A percentile compares a stretch with the other conserved stretches of the same genome.
These are phyloP conservation scores for Agaricus subrufescens DNA, from an alignment of 768 basidiomycete species.

Conservation along the genomic window DNA sequence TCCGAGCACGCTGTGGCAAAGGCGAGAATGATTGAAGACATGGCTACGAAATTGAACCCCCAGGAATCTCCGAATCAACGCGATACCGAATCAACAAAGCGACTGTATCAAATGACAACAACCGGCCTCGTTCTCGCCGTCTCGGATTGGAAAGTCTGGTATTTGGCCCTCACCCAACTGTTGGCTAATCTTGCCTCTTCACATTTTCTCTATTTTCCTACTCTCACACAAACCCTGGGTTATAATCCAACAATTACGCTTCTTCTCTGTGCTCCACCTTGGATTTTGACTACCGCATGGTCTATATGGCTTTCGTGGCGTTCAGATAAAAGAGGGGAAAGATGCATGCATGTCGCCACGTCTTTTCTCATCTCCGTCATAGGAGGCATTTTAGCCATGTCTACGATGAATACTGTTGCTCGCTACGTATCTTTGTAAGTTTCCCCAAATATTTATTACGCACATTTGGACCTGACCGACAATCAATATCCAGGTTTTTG, in stretches of 20 bases:
- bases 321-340: slow-evolving; percentile 67
- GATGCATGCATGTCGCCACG: slow-evolving; percentile 59
- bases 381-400: slow-evolving; percentile 62
- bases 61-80: slow-evolving; percentile 6
- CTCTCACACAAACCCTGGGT: slow-evolving; percentile 65
- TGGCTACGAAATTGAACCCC: neutral
- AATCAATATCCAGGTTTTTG: slow-evolving; percentile 47
- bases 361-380: slow-evolving; percentile 57
- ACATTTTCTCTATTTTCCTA: slow-evolving; percentile 76
- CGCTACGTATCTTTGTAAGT: slow-evolving; percentile 62
- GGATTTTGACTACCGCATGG: slow-evolving; percentile 54
- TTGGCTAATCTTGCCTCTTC: slow-evolving; percentile 50
- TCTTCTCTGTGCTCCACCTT: slow-evolving; percentile 54
- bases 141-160: slow-evolving; percentile 74
- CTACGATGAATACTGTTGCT: slow-evolving; percentile 54
- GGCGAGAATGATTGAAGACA: slow-evolving; percentile 60
- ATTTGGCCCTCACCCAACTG: slow-evolving; percentile 30
- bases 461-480: too few relatives aligned
- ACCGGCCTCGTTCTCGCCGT: slow-evolving; percentile 54
- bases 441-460: neutral
- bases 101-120: neutral
- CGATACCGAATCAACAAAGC: slow-evolving; percentile 3
- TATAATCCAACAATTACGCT: slow-evolving; percentile 58
- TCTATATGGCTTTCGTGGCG: slow-evolving; percentile 58
- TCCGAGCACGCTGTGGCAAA: slow-evolving; percentile 53